Percentiles rank a stretch among this genome's conserved stretches.
These are phyloP conservation scores for Aspergillus hortae DNA, from an alignment of 2,329 filamentous ascomycete species.

Conservation along the genomic window DNA sequence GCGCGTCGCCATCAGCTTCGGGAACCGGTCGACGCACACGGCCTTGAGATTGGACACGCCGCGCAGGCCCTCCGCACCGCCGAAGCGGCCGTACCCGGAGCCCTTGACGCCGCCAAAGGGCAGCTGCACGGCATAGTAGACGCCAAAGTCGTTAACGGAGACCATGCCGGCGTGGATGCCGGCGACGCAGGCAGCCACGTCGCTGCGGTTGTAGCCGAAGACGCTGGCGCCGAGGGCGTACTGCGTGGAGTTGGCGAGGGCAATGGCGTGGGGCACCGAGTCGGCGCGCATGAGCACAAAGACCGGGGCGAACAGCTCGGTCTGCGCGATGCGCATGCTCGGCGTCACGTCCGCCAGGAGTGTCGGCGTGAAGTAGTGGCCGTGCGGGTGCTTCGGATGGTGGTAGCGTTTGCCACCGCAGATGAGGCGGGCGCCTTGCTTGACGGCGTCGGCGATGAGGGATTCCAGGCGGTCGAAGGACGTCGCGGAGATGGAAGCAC, in stretches of 20 bases:
- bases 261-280: conserved; percentile 64
- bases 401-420: conserved; percentile 69
- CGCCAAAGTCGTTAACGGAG: conserved; percentile 90
- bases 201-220: conserved; percentile 67
- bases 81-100: conserved; percentile 90
- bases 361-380: conserved; percentile 91
- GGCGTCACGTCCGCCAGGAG: conserved; percentile 85
- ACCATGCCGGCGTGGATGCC: conserved; percentile 84
- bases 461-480: conserved; percentile 72
- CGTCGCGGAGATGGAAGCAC: conserved; percentile 80
- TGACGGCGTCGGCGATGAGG: conserved; percentile 73
- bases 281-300: conserved; percentile 77
- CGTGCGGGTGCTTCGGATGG: conserved; percentile 71
- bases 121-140: conserved; percentile 87
- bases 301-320: conserved; percentile 90
- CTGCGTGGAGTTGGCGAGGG: conserved; percentile 75
- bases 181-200: conserved; percentile 62
- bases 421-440: conserved; percentile 73
- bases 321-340: conserved; percentile 80
- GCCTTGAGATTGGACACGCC: conserved; percentile 85
- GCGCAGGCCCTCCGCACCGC: conserved; percentile 80
- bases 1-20: conserved; percentile 58
- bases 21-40: conserved; percentile 72
- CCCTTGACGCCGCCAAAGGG: conserved; percentile 91
- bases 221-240: conserved; percentile 89